Percentiles rank a stretch among this genome's conserved stretches.
These are phyloP conservation scores for Haematococcus sp. DNA, from an alignment of 139 green algal species.

Conservation along the genomic window DNA sequence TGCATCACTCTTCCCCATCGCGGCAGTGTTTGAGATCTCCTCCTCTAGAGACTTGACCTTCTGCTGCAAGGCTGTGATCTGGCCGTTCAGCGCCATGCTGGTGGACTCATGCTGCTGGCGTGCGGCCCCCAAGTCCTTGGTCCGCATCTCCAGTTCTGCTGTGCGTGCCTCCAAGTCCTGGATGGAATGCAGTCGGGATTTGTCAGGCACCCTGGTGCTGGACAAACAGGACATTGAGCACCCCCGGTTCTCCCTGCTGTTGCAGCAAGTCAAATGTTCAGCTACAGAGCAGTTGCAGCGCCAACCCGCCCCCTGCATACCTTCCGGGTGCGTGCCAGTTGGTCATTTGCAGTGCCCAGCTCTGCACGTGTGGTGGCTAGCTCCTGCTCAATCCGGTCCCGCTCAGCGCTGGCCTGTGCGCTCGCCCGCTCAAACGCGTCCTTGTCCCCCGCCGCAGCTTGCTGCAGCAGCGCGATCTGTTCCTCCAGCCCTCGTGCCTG, in stretches of 20 bases:
- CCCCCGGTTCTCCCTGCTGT: too few species aligned
- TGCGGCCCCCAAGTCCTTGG: too few species aligned
- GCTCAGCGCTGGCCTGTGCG: neutral
- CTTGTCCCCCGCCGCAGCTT: constrained; percentile 14
- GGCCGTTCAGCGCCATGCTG: too few species aligned
- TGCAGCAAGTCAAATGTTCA: too few species aligned
- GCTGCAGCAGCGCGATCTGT: constrained; percentile 6
- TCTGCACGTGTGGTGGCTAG: neutral
- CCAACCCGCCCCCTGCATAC: too few species aligned
- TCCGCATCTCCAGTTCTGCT: neutral
- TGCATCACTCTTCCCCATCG: neutral
- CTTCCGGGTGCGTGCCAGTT: neutral
- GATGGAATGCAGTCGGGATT: too few species aligned
- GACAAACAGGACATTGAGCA: too few species aligned
- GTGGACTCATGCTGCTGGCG: too few species aligned
- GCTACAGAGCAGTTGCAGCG: too few species aligned
- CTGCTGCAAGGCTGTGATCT: neutral
- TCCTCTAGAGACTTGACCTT: neutral
- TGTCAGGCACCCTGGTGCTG: too few species aligned
- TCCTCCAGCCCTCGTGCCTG: constrained; percentile 16
- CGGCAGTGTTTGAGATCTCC: neutral
- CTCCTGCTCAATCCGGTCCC: neutral
- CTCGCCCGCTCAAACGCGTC: constrained; percentile 41
- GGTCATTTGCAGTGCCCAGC: too few species aligned
- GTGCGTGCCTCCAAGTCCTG: constrained; percentile 13